Evolutionary conservation across 257 asterid genomes (phyloP).

Genomic region (Plectranthus barbatus): DNA sequence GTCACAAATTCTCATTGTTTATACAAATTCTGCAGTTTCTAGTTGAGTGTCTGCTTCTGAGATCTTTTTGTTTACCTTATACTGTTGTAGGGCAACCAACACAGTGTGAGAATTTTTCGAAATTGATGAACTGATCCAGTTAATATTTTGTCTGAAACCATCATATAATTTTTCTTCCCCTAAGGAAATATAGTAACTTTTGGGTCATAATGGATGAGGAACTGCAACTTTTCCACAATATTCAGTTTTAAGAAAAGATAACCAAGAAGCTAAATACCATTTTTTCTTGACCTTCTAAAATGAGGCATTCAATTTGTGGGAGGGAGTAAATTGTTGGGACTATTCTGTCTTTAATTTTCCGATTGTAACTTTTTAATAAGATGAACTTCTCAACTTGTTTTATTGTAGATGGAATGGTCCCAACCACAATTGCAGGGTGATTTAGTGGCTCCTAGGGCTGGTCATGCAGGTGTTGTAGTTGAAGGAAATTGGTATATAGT

Average conservation of each 20-base stretch:
- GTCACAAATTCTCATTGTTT: too few relatives aligned
- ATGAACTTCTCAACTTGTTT: not conserved
- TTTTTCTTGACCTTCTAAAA: not conserved
- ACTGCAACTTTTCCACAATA: not conserved
- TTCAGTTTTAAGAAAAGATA: not conserved
- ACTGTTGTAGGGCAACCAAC: too few relatives aligned
- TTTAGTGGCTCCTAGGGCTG: constrained; percentile 72
- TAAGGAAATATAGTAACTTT: not conserved
- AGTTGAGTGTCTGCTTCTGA: too few relatives aligned
- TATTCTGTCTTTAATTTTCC: not conserved
- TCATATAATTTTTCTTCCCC: not conserved
- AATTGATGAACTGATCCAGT: too few relatives aligned
- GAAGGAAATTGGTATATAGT: constrained; percentile 88
- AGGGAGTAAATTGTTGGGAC: not conserved
- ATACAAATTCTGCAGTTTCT: too few relatives aligned
- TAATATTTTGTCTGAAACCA: not conserved
- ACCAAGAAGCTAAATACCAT: not conserved
- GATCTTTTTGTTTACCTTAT: too few relatives aligned
- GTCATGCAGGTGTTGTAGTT: constrained; percentile 82
- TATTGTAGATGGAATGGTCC: constrained; percentile 93
- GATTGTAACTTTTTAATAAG: not conserved
- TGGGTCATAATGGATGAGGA: not conserved
- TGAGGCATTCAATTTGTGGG: not conserved
- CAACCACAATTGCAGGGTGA: constrained; percentile 85
- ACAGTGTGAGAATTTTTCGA: too few relatives aligned